Evolutionary conservation across 257 asterid genomes (phyloP).

Genomic region (Nyctanthes arbortristis): DNA sequence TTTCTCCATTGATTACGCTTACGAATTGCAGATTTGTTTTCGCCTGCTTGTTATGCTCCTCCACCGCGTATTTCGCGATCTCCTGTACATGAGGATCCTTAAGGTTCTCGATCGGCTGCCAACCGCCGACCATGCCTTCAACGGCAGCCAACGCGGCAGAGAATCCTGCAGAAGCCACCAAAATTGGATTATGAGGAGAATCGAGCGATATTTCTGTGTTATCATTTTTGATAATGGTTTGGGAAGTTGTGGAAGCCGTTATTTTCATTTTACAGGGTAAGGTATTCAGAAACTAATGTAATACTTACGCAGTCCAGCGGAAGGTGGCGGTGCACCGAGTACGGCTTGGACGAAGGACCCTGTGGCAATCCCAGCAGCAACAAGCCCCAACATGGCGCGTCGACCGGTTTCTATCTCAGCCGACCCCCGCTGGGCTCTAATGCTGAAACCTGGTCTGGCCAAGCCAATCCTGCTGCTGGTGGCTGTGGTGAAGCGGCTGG

Average conservation of each 20-base stretch:
- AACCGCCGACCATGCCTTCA: slow-evolving; percentile 16
- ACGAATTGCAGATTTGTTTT: slow-evolving; percentile 20
- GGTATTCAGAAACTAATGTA: no score
- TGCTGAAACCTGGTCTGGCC: no score
- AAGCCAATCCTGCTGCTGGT: no score
- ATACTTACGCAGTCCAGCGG: no score
- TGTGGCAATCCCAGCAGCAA: no score
- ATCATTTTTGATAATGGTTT: slow-evolving; percentile 3
- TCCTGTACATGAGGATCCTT: slow-evolving; percentile 27
- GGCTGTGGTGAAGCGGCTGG: no score
- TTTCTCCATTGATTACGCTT: slow-evolving; percentile 33
- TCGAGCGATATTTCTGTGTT: slow-evolving; percentile 16
- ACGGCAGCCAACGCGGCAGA: neutral
- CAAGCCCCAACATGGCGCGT: no score
- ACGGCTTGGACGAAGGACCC: no score
- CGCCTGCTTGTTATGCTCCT: slow-evolving; percentile 34
- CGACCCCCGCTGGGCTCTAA: no score
- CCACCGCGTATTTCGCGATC: slow-evolving; percentile 43
- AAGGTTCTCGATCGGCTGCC: slow-evolving; percentile 30
- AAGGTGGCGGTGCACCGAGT: no score
- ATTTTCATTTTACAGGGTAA: no score
- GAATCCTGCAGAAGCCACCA: neutral
- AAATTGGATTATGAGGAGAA: slow-evolving; percentile 3
- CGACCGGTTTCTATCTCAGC: no score
- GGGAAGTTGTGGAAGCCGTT: neutral